Conservation (phyloP, 495 filamentous ascomycete species). For the Aspergillus affinis region DNA sequence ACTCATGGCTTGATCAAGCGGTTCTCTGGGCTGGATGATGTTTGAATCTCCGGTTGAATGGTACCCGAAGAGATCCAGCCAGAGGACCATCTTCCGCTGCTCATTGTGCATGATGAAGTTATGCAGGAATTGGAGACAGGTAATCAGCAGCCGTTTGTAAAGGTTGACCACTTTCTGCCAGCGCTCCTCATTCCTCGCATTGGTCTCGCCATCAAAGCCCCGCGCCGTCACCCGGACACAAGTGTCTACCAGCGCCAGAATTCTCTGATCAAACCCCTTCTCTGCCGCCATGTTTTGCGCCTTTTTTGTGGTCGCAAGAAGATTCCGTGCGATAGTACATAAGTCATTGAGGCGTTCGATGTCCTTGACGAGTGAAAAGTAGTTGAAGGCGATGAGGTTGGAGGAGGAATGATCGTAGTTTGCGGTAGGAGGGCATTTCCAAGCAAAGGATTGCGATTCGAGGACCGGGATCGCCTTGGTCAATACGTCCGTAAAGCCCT, state of each 20-base stretch:
- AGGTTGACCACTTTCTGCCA: constrained; percentile 73
- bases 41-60: constrained; percentile 53
- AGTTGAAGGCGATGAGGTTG: constrained; percentile 76
- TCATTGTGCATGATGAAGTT: constrained; percentile 93
- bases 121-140: constrained; percentile 84
- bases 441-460: constrained; percentile 60
- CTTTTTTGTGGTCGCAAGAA: constrained; percentile 76
- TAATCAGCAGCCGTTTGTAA: constrained; percentile 86
- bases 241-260: constrained; percentile 79
- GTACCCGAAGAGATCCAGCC: constrained; percentile 81
- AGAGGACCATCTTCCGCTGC: constrained; percentile 84
- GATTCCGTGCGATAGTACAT: constrained; percentile 79
- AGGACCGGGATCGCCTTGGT: constrained; percentile 59
- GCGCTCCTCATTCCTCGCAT: constrained; percentile 61
- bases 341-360: constrained; percentile 82
- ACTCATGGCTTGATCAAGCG: constrained; percentile 37
- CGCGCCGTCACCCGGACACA: constrained; percentile 86
- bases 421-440: constrained; percentile 57
- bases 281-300: constrained; percentile 85
- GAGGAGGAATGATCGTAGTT: constrained; percentile 57
- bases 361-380: constrained; percentile 72
- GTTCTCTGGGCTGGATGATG: constrained; percentile 48
- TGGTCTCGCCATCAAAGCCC: constrained; percentile 81
- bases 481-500: constrained; percentile 62
- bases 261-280: constrained; percentile 73